phyloP scores from a whole-genome alignment of 148 eudicot genomes.

The Chenopodium formosanum region DNA sequence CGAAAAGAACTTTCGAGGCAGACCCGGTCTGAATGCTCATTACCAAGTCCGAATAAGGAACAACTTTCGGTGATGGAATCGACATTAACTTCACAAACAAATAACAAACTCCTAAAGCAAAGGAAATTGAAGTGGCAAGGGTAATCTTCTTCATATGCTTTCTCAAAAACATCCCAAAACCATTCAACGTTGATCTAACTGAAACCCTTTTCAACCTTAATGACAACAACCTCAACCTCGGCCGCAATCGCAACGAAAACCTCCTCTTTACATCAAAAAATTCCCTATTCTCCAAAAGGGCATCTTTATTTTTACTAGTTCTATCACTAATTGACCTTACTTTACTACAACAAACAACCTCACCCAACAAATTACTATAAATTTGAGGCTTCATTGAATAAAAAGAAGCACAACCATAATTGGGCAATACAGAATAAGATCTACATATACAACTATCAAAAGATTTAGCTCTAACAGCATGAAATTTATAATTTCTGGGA shows the following conservation, averaged over 20 bases:
- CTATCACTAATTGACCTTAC: constrained; percentile 43
- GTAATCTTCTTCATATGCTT: constrained; percentile 60
- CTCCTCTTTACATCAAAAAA: constrained; percentile 36
- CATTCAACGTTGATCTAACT: constrained; percentile 50
- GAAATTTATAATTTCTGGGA: constrained; percentile 33
- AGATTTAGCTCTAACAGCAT: constrained; percentile 34
- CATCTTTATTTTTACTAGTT: constrained; percentile 28
- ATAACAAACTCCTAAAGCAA: constrained; percentile 69
- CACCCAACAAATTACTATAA: constrained; percentile 29
- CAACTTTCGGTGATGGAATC: constrained; percentile 63
- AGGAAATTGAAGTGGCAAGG: constrained; percentile 45
- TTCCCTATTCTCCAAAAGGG: constrained; percentile 40
- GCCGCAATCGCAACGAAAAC: constrained; percentile 63
- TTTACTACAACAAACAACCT: constrained; percentile 34
- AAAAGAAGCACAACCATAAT: constrained; percentile 27
- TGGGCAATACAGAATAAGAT: constrained; percentile 31
- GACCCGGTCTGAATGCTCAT: constrained; percentile 59
- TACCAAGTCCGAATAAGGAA: constrained; percentile 83
- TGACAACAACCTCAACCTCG: constrained; percentile 58
- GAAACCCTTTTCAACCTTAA: constrained; percentile 50
- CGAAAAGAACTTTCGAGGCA: constrained; percentile 70
- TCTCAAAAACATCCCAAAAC: constrained; percentile 53
- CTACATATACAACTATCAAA: constrained; percentile 28
- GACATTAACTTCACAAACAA: constrained; percentile 65
- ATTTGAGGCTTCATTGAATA: constrained; percentile 33